A percentile compares a stretch with the other conserved stretches of the same genome.
These are phyloP conservation scores for Perkinsus olseni DNA, from an alignment of 169 alveolate species.

Conservation along the genomic window DNA sequence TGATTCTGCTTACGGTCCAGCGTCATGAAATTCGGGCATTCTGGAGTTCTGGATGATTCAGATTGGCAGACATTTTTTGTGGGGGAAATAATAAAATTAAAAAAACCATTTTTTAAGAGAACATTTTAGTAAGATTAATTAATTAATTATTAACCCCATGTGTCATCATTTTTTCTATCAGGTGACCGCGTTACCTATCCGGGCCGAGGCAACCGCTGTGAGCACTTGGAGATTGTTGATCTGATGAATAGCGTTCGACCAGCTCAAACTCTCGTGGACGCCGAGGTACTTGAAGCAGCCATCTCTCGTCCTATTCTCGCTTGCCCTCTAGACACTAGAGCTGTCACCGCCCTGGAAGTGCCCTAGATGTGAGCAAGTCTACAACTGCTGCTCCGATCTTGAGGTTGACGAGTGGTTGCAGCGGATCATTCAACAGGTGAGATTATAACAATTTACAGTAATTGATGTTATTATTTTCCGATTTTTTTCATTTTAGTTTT, in stretches of 20 bases:
- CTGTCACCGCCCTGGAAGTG: neutral
- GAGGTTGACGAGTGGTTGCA: neutral
- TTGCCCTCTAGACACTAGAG: neutral
- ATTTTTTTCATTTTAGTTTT: too few species aligned
- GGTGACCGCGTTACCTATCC: neutral
- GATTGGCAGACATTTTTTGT: too few species aligned
- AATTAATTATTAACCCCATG: too few species aligned
- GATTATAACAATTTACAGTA: neutral
- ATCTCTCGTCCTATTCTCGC: neutral
- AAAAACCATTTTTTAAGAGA: too few species aligned
- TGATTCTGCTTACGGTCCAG: too few species aligned
- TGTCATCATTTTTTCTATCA: neutral
- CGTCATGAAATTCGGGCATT: too few species aligned
- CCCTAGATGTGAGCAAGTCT: neutral
- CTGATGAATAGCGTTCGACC: neutral
- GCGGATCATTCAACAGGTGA: neutral
- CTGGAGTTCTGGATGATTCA: too few species aligned
- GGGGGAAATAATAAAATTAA: too few species aligned
- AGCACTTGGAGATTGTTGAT: neutral
- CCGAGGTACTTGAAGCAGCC: neutral
- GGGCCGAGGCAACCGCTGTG: neutral
- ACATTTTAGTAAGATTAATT: too few species aligned
- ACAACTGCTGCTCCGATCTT: neutral
- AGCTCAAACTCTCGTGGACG: neutral
- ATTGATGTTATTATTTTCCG: too few species aligned